Percentiles rank a stretch among this genome's conserved stretches.
These are phyloP conservation scores for Cladosporium cucumerinum DNA, from an alignment of 2,329 filamentous ascomycete species.

Conservation along the genomic window DNA sequence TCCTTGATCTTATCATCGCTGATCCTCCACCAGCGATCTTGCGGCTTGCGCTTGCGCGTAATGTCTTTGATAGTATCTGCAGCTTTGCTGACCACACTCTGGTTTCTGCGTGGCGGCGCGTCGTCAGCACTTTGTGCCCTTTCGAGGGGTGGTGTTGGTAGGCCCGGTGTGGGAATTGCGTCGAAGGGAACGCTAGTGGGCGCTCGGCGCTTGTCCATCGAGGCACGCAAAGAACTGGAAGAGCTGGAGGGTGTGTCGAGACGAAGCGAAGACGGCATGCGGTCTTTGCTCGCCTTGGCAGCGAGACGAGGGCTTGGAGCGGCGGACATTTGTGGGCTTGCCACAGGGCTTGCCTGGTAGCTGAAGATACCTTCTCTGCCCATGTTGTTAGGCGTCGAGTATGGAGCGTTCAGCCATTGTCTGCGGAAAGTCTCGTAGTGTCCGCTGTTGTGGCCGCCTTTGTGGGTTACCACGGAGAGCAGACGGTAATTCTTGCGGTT, in stretches of 20 bases:
- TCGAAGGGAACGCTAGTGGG: conserved; percentile 26
- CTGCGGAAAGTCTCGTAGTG: conserved; percentile 96
- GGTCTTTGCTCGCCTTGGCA: neutral
- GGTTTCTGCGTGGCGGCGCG: neutral
- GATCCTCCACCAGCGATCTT: conserved; percentile 92
- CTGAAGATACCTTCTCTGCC: conserved; percentile 72
- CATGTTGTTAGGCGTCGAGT: conserved; percentile 77
- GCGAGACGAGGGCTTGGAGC: conserved; percentile 37
- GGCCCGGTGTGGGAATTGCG: conserved; percentile 28
- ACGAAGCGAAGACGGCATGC: conserved; percentile 5
- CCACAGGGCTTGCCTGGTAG: conserved; percentile 40
- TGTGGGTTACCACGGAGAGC: conserved; percentile 85
- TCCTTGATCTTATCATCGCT: conserved; percentile 97
- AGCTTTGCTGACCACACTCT: conserved; percentile 6
- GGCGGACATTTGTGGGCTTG: conserved; percentile 47
- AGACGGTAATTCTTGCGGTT: conserved; percentile 78
- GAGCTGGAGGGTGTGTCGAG: conserved; percentile 13
- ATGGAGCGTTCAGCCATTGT: conserved; percentile 75
- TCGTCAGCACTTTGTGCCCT: conserved; percentile 6
- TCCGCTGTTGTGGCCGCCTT: conserved; percentile 90
- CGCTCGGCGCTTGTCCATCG: neutral
- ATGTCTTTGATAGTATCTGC: conserved; percentile 4
- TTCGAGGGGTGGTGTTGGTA: conserved; percentile 24
- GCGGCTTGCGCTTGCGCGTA: conserved; percentile 49
- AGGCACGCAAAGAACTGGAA: conserved; percentile 22